These are phyloP conservation scores for Oryza longistaminata DNA, from an alignment of 176 grass and related monocot genomes.

Conservation along the genomic window DNA sequence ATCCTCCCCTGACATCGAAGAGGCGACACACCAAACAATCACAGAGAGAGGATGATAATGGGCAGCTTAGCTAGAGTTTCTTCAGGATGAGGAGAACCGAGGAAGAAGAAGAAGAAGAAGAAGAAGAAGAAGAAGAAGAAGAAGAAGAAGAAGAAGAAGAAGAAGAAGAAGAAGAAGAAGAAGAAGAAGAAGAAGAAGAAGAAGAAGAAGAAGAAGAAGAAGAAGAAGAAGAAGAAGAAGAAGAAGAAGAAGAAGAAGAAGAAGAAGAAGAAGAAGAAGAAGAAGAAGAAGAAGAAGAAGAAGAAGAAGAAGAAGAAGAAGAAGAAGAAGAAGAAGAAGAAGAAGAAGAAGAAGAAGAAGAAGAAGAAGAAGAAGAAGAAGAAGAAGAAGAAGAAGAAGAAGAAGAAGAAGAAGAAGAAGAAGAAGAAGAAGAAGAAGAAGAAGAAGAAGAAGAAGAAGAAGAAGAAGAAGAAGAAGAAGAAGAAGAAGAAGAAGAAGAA, in stretches of 20 bases:
- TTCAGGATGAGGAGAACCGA: no score
- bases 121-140: neutral
- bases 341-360: neutral
- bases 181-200: neutral
- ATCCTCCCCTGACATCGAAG: slow-evolving; percentile 49
- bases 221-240: neutral
- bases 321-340: neutral
- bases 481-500: neutral
- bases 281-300: neutral
- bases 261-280: neutral
- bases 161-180: neutral
- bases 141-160: neutral
- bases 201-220: neutral
- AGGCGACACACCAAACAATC: no score
- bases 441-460: neutral
- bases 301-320: neutral
- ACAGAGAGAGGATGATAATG: no score
- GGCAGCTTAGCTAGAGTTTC: no score
- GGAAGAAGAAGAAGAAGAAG: neutral
- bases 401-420: neutral
- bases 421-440: neutral
- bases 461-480: neutral
- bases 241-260: neutral
- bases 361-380: neutral
- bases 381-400: neutral